phyloP scores from a whole-genome alignment of 495 filamentous ascomycete species.

The Evernia prunastri region DNA sequence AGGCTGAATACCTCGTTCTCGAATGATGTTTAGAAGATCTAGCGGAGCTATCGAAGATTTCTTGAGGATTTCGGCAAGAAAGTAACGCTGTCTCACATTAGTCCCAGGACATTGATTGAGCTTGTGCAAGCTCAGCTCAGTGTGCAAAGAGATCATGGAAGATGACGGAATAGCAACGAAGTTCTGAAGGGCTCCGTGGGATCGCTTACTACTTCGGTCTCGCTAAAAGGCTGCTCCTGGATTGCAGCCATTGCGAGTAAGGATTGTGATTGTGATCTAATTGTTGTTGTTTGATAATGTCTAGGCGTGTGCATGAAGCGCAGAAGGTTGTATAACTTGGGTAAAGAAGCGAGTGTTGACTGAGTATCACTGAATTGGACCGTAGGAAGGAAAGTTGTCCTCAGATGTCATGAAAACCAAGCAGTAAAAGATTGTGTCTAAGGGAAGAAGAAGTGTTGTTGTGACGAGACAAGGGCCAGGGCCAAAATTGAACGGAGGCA shows the following conservation, averaged over 20 bases:
- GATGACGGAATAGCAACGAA: background rate
- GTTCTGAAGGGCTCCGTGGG: background rate
- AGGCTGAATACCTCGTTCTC: slow-evolving; percentile 43
- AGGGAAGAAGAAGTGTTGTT: slow-evolving; percentile 9
- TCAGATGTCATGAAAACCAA: background rate
- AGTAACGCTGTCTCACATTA: slow-evolving; percentile 36
- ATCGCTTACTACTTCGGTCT: slow-evolving; percentile 53
- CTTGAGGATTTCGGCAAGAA: slow-evolving; percentile 58
- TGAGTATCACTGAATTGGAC: slow-evolving; percentile 10
- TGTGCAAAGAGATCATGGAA: background rate
- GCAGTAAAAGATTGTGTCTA: slow-evolving; percentile 7
- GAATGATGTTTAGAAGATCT: slow-evolving; percentile 45
- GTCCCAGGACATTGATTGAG: slow-evolving; percentile 9
- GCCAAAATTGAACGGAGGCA: background rate
- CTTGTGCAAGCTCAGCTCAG: background rate
- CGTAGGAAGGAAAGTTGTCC: slow-evolving; percentile 3
- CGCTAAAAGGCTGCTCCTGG: slow-evolving; percentile 49
- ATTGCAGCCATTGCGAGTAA: slow-evolving; percentile 22
- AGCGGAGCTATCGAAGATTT: slow-evolving; percentile 45
- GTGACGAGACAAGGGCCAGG: background rate
- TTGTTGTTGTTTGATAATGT: background rate
- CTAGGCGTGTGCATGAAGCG: background rate
- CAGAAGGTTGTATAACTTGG: background rate
- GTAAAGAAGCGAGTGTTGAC: background rate
- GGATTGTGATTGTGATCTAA: background rate